Evolutionary conservation across 2,329 filamentous ascomycete genomes (phyloP), one percentile per base, ranked within the genome.

Genomic region (Clarireedia hainanense): DNA sequence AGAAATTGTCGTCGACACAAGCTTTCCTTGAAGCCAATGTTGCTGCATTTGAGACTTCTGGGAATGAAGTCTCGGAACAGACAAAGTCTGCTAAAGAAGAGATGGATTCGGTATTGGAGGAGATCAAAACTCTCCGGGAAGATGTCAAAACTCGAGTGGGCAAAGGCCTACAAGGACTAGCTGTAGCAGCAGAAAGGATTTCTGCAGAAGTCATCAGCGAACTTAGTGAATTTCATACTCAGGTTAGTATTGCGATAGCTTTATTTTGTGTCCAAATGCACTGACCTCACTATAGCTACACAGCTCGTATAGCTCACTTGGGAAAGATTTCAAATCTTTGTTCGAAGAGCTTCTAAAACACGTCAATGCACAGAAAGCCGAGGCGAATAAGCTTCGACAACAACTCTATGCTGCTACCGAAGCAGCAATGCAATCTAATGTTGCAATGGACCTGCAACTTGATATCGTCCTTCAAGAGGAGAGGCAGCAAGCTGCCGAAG

Each of bases 41-140:
- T 7, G 73, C 78, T 6, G 77, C 78, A 0, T 90, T 96, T 63
- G 77, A 83, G 40, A 75, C 78, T 17, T 88, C 87, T 0, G 84
- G 86, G 69, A 75, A 77, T 50, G 81, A 87, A 62, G 79, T 95
- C 15, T 78, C 87, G 26, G 75, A 80, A 43, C 84, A 88, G 65
- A 87, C 84, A 55, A 76, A 79, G 24, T 76, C 79, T 59, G 86
- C 90, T 2, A 89, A 87, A 65, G 84, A 91, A 48, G 87, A 91
- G 56, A 91, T 96, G 88, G 91, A 96, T 64, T 76, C 81, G n/a
- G 86, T 96, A 1, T 77, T 99, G 9, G 89, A 94, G 65, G 92
- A 95, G 68, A 96, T 97, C 69, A 91, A 91, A 68, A 83, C 81
- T n/a, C 78, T 97, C 24, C 83, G 92, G 23, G 88, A 96, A 69